phyloP scores from a whole-genome alignment of 768 basidiomycete species.

The Hydnum rufescens region DNA sequence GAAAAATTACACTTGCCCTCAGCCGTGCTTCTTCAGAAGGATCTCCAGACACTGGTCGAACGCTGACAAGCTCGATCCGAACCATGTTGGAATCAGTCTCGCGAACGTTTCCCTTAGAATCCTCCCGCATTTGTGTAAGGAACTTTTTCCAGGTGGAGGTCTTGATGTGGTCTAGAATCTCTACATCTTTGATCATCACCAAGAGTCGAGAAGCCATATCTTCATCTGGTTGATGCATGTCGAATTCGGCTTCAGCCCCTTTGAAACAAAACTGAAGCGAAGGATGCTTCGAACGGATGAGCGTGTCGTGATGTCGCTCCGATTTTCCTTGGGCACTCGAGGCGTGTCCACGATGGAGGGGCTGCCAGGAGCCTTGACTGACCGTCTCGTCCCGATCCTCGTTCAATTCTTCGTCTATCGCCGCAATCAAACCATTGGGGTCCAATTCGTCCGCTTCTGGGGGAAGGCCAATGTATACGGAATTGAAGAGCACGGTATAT shows the following conservation, averaged over 20 bases:
- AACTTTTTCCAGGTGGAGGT: constrained; percentile 99
- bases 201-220: constrained; percentile 41
- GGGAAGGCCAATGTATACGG: constrained; percentile 80
- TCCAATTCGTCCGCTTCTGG: constrained; percentile 57
- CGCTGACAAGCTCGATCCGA: constrained; percentile 55
- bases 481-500: constrained; percentile 74
- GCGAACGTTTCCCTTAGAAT: constrained; percentile 70
- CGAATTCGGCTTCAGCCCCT: constrained; percentile 43
- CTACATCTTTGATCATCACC: constrained; percentile 48
- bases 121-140: constrained; percentile 63
- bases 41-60: constrained; percentile 50
- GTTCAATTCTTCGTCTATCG: constrained; percentile 79
- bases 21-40: constrained; percentile 59
- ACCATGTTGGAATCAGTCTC: constrained; percentile 91
- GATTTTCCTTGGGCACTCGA: background rate
- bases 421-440: constrained; percentile 58
- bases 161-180: constrained; percentile 94
- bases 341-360: background rate
- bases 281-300: constrained; percentile 55
- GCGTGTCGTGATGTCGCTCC: constrained; percentile 5
- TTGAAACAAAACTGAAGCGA: constrained; percentile 69
- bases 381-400: constrained; percentile 46
- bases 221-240: constrained; percentile 37
- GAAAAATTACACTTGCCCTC: constrained; percentile 30
- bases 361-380: constrained; percentile 77